Evolutionary conservation across 495 filamentous ascomycete genomes (phyloP).

Genomic region (Trichoderma asperelloides): DNA sequence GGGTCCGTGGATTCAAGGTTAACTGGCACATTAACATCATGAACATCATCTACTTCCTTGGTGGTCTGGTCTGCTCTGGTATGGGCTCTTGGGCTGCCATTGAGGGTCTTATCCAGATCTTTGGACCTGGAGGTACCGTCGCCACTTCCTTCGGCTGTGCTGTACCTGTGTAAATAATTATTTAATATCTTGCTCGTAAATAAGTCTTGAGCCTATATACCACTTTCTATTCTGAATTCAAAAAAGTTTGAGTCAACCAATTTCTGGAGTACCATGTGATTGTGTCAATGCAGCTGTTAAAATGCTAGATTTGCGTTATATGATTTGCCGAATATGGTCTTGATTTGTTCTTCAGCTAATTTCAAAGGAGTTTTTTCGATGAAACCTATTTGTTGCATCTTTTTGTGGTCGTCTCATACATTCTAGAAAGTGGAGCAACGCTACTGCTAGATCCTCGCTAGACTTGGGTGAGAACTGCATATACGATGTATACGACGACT

Average conservation of each 20-base stretch:
- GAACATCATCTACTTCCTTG: conserved; percentile 25
- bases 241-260: background rate
- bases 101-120: conserved; percentile 20
- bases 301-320: background rate
- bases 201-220: background rate
- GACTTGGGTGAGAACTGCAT: background rate
- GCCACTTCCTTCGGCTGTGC: conserved; percentile 23
- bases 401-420: background rate
- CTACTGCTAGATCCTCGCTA: background rate
- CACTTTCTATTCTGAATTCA: background rate
- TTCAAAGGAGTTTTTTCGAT: too few relatives aligned
- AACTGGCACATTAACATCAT: conserved; percentile 21
- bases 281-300: background rate
- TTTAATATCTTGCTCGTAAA: background rate
- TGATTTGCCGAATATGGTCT: background rate
- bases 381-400: background rate
- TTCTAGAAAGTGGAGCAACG: background rate
- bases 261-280: background rate
- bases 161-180: conserved; percentile 18
- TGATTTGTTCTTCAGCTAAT: too few relatives aligned
- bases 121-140: conserved; percentile 16
- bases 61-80: conserved; percentile 20
- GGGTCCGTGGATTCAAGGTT: conserved; percentile 23
- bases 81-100: conserved; percentile 24
- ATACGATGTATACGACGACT: background rate